Percentiles rank a stretch among this genome's conserved stretches.
phyloP scores from a whole-genome alignment of 2,329 filamentous ascomycete species.

The Hypomyces rosellus region DNA sequence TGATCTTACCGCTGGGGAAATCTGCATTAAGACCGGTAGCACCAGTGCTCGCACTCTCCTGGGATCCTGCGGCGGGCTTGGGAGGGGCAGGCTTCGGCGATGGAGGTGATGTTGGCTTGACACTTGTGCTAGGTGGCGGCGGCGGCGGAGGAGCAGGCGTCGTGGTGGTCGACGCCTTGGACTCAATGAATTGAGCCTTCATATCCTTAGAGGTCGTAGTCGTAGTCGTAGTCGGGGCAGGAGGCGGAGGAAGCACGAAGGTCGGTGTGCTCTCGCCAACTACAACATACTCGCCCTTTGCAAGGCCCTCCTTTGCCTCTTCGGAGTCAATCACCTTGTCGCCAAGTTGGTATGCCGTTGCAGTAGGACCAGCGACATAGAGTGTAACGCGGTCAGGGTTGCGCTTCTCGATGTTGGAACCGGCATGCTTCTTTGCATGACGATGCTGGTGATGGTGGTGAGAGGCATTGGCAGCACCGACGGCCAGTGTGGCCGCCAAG shows the following conservation, averaged over 20 bases:
- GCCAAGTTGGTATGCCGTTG: conserved; percentile 66
- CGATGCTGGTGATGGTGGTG: conserved; percentile 53
- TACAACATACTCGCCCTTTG: conserved; percentile 62
- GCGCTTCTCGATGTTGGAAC: conserved; percentile 43
- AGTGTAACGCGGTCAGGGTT: conserved; percentile 41
- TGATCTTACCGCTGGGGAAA: conserved; percentile 70
- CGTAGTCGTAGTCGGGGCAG: conserved; percentile 28
- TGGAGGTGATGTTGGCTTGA: conserved; percentile 16
- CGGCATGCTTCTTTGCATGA: conserved; percentile 49
- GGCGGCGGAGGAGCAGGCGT: conserved; percentile 22
- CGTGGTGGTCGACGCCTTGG: conserved; percentile 29
- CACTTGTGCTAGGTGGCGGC: conserved; percentile 9
- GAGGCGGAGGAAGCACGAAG: conserved; percentile 41
- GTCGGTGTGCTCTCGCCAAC: conserved; percentile 53
- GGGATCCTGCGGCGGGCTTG: conserved; percentile 14
- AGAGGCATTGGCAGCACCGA: conserved; percentile 53
- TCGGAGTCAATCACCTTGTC: conserved; percentile 53
- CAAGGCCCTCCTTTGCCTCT: conserved; percentile 66
- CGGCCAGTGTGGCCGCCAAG: conserved; percentile 42
- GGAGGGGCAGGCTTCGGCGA: conserved; percentile 22
- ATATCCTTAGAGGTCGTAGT: conserved; percentile 25
- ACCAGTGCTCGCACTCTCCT: conserved; percentile 12
- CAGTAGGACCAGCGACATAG: conserved; percentile 53
- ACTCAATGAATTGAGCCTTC: conserved; percentile 47
- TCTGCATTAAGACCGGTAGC: conserved; percentile 52